Evolutionary conservation across 1,139 yeast species (phyloP).

Genomic region (Blastobotrys proliferans): DNA sequence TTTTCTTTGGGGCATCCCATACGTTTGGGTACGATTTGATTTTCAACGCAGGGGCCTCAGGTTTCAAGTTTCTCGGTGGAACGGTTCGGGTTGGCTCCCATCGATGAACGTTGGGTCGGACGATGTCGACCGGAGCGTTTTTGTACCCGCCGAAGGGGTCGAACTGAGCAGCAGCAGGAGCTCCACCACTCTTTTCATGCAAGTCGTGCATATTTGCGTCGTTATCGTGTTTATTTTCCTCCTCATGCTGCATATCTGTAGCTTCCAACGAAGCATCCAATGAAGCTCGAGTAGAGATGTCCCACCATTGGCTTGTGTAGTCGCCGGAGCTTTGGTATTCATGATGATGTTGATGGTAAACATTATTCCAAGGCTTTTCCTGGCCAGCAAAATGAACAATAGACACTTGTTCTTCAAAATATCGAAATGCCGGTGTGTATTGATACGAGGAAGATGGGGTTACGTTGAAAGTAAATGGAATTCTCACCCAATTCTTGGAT

Average conservation of each 20-base stretch:
- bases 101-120: conserved; percentile 30
- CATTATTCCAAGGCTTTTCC: conserved; percentile 69
- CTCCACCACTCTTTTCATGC: neutral
- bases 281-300: conserved; percentile 6
- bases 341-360: conserved; percentile 5
- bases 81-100: conserved; percentile 43
- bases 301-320: conserved; percentile 15
- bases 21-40: conserved; percentile 24
- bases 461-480: conserved; percentile 82
- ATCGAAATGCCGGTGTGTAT: conserved; percentile 69
- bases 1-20: conserved; percentile 27
- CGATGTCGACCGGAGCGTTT: conserved; percentile 18
- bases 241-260: too few species aligned
- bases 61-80: conserved; percentile 39
- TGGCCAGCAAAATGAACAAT: conserved; percentile 80
- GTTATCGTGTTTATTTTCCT: too few species aligned
- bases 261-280: too few species aligned
- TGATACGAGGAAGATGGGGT: conserved; percentile 82
- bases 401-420: conserved; percentile 53
- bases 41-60: conserved; percentile 39
- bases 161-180: conserved; percentile 22
- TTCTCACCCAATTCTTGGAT: conserved; percentile 49
- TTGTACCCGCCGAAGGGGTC: conserved; percentile 17
- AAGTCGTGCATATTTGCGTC: too few species aligned
- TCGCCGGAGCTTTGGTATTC: conserved; percentile 5